Evolutionary conservation across 805 yeast species (phyloP).

Genomic region (Yarrowia porcina): DNA sequence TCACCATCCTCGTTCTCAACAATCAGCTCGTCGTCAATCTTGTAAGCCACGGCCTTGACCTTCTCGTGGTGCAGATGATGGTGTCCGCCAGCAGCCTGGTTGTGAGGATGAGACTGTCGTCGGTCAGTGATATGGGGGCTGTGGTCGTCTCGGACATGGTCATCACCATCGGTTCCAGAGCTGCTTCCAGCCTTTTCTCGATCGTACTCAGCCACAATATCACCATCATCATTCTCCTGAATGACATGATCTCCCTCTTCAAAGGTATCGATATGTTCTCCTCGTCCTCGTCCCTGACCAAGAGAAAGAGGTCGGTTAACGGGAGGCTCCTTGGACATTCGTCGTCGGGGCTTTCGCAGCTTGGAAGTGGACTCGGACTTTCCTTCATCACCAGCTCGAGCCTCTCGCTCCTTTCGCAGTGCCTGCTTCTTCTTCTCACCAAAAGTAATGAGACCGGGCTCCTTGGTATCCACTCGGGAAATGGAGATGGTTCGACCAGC

Average conservation of each 20-base stretch:
- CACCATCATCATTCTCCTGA: conserved; percentile 3
- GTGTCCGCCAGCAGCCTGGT: background rate
- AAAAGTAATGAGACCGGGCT: conserved; percentile 36
- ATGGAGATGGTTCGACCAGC: conserved; percentile 74
- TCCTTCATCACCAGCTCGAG: background rate
- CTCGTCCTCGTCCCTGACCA: background rate
- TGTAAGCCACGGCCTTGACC: conserved; percentile 62
- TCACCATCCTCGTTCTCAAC: conserved; percentile 94
- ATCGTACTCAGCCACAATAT: conserved; percentile 4
- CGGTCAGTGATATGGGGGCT: background rate
- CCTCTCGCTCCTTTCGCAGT: background rate
- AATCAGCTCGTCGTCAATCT: conserved; percentile 69
- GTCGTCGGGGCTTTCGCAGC: conserved; percentile 3
- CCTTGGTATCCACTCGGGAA: conserved; percentile 73
- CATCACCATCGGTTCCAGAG: conserved; percentile 9
- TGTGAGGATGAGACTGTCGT: conserved; percentile 8
- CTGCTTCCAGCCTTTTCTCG: conserved; percentile 26
- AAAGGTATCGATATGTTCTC: background rate
- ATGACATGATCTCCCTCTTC: conserved; percentile 9
- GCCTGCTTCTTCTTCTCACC: conserved; percentile 32
- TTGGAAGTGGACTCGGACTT: background rate
- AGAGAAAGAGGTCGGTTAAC: conserved; percentile 20
- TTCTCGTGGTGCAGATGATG: conserved; percentile 26
- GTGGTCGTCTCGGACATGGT: background rate
- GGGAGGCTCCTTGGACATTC: conserved; percentile 25